Evolutionary conservation across 108 stramenopile genomes (phyloP), one percentile per base, ranked within the genome.

Genomic region (Hondaea fermentalgiana): DNA sequence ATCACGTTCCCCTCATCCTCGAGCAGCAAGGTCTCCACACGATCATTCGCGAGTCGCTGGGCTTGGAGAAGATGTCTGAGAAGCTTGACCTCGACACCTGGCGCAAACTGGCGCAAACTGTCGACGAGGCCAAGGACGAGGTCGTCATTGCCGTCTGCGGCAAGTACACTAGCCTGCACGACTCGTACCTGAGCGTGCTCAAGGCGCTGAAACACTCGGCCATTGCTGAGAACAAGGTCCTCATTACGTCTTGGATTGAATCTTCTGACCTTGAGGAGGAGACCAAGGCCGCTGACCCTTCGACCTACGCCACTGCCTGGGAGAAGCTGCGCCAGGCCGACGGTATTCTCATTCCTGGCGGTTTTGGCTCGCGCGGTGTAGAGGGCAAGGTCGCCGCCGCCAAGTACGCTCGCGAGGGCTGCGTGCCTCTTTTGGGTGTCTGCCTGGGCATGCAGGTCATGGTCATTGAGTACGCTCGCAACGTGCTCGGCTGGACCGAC

Each of bases 391-490:
- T 98, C 12, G 45, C 93, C 42, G 97, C 98, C 23, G 97, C 97
- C 76, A 92, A 97, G 90, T 96, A 95, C 90, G 97, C 97, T 89
- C 94, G 98, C 59, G 95, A 95, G 83, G 92, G 93, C 60, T 89
- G 91, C 23, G 95, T 95, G 89, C 99, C 99, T 8, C 96, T 93
- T 88, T 91, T 99, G 47, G 98, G 99, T 45, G 93, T 99, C 25
- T 99, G 99, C 87, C 94, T 99, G 58, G 98, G 99, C 5, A 97
- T 99, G 90, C 99, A 99, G 91, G 97, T 97, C 19, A 92, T 96
- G 91, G 97, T 99, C 4, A 97, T 99, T 44, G 98, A 99, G 90
- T 98, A 97, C 90, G 95, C 97, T 49, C 96, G 98, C 87, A 96
- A 96, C 87, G 94, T 98, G 59, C 89, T 98, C 71, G 93, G 93